phyloP scores from a whole-genome alignment of 441 rosid genomes.

The Adansonia rubrostipa region DNA sequence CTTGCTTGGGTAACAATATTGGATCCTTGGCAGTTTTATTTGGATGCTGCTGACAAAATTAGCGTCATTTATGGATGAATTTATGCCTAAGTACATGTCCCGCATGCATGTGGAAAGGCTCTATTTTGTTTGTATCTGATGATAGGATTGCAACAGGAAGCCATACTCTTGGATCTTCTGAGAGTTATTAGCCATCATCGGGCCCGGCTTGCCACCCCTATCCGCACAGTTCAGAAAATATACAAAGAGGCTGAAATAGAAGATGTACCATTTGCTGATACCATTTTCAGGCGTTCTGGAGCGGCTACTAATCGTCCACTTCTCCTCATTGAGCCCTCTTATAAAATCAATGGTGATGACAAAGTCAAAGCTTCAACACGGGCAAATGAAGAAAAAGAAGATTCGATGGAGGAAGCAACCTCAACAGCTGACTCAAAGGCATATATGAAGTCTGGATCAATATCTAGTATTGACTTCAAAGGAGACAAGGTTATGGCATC shows the following conservation, averaged over 20 bases:
- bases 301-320: constrained; percentile 49
- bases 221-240: constrained; percentile 68
- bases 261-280: constrained; percentile 58
- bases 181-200: constrained; percentile 68
- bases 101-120: background rate
- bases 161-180: constrained; percentile 67
- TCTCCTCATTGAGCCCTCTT: constrained; percentile 63
- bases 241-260: constrained; percentile 59
- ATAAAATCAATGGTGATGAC: constrained; percentile 54
- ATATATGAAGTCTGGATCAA: constrained; percentile 36
- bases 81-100: background rate
- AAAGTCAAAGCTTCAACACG: constrained; percentile 51
- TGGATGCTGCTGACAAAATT: background rate
- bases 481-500: constrained; percentile 40
- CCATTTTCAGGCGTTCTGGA: constrained; percentile 39
- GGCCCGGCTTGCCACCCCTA: constrained; percentile 73
- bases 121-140: constrained; percentile 1
- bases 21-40: background rate
- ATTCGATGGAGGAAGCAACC: constrained; percentile 45
- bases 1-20: background rate
- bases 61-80: background rate
- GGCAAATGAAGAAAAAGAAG: constrained; percentile 52
- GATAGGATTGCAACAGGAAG: constrained; percentile 55
- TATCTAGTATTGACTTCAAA: constrained; percentile 38
- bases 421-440: constrained; percentile 37